Percentiles rank a stretch among this genome's conserved stretches.
These are phyloP conservation scores for Gynandropsis gynandra DNA, from an alignment of 345 rosid genomes.

Conservation along the genomic window DNA sequence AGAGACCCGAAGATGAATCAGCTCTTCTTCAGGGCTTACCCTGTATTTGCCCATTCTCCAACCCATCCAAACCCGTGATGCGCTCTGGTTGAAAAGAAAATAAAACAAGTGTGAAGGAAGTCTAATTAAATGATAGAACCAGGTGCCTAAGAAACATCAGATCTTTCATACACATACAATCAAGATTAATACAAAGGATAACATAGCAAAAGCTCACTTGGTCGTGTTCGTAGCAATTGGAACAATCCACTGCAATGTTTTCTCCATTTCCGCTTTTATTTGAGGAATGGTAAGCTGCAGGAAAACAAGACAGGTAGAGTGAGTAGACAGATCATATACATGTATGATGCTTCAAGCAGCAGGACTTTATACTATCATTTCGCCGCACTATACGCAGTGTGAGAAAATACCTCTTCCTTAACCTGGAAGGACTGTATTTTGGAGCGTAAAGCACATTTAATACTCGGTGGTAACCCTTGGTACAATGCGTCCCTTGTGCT, in stretches of 20 bases:
- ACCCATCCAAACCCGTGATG: constrained; percentile 99
- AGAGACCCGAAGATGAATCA: constrained; percentile 13
- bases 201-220: constrained; percentile 40
- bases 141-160: not conserved
- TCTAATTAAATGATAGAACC: too few relatives aligned
- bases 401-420: constrained; percentile 63
- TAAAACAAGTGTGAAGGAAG: constrained; percentile 8
- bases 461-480: constrained; percentile 85
- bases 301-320: constrained; percentile 16
- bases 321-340: constrained; percentile 16
- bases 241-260: constrained; percentile 92
- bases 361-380: not conserved
- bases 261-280: constrained; percentile 94
- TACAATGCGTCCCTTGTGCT: constrained; percentile 91
- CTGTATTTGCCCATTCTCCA: constrained; percentile 98
- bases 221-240: constrained; percentile 90
- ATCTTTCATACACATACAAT: not conserved
- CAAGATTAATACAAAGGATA: constrained; percentile 4
- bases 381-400: not conserved
- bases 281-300: constrained; percentile 67
- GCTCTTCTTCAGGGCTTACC: constrained; percentile 40
- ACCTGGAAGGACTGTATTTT: constrained; percentile 59
- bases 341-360: constrained; percentile 10
- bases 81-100: constrained; percentile 46
- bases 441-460: constrained; percentile 76